Conservation (phyloP, 164 flowering plant species). For the Stephania japonica region DNA sequence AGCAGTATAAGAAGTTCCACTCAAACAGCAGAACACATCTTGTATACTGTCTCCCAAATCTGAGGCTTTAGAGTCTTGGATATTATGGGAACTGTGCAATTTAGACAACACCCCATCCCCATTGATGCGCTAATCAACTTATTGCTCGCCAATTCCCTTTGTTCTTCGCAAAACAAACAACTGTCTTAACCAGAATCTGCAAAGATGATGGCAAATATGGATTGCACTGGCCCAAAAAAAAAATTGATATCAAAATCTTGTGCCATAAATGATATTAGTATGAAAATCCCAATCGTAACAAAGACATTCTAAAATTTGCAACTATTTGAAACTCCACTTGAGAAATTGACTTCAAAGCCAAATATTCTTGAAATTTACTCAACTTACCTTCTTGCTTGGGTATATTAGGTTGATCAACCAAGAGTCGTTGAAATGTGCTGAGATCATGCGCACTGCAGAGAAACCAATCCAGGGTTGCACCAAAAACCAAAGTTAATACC, state of each 20-base stretch:
- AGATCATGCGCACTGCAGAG: constrained; percentile 50
- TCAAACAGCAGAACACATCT: neutral
- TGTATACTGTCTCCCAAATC: neutral
- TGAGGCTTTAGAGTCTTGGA: too few species aligned
- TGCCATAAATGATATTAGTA: neutral
- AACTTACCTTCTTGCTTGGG: constrained; percentile 63
- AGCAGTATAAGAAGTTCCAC: too few species aligned
- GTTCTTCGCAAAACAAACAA: neutral
- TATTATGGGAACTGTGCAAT: neutral
- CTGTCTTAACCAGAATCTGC: neutral
- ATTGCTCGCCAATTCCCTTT: neutral
- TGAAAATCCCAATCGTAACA: neutral
- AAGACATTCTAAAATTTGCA: neutral
- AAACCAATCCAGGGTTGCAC: neutral
- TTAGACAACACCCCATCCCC: neutral
- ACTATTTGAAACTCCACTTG: neutral
- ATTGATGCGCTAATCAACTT: neutral
- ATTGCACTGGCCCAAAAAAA: constrained; percentile 17
- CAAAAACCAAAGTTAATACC: neutral
- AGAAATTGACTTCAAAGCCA: neutral
- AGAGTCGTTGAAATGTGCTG: constrained; percentile 51
- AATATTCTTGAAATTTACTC: neutral
- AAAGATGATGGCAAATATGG: constrained; percentile 13
- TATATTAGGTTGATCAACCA: constrained; percentile 90
- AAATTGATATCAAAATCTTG: neutral